Base-by-base conservation (phyloP, 257 asterid genomes). In the Ophiorrhiza pumila region DNA sequence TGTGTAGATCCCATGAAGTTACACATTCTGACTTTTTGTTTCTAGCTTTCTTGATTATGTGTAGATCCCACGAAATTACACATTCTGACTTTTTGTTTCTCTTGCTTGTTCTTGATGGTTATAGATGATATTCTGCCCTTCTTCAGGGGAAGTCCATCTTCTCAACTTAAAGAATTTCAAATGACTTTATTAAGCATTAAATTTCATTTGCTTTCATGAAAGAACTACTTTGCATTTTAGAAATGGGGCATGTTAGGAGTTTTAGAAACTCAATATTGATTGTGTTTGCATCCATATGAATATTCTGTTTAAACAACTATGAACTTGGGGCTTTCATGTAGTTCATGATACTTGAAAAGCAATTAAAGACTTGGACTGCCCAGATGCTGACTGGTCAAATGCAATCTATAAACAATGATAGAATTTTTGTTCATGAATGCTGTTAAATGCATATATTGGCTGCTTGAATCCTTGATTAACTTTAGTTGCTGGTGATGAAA, bases 401-500 rank as follows among this genome's bases (percentile, higher is more conserved):
- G 20, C 25, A 49, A 55, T 22, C 47, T 22, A 64, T n/a, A 20
- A 64, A 12, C 32, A 64, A 29, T 9, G 32, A 37, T 64, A 64
- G 18, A 17, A 37, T 22, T 52, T 1, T 22, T 0, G 31, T 52
- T 1, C n/a, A n/a, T n/a, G n/a, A n/a, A n/a, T n/a, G n/a, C n/a
- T n/a, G n/a, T n/a, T n/a, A n/a, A n/a, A n/a, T n/a, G n/a, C n/a
- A n/a, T n/a, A 14, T 23, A 1, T 66, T 66, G 58, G 2, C 53
- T 27, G 31, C n/a, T n/a, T 50, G 29, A 50, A 29, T 35, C 49
- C 22, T 42, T 25, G 17, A 42, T 65, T 4, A 47, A 50, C 60
- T 74, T 23, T 49, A 49, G 56, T 56, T 77, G 60, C 37, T 71
- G 68, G 67, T 72, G 50, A 41, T 39, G 62, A 62, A 41, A 76